phyloP scores from a whole-genome alignment of 2,329 filamentous ascomycete species.

The Ascochyta pisi region DNA sequence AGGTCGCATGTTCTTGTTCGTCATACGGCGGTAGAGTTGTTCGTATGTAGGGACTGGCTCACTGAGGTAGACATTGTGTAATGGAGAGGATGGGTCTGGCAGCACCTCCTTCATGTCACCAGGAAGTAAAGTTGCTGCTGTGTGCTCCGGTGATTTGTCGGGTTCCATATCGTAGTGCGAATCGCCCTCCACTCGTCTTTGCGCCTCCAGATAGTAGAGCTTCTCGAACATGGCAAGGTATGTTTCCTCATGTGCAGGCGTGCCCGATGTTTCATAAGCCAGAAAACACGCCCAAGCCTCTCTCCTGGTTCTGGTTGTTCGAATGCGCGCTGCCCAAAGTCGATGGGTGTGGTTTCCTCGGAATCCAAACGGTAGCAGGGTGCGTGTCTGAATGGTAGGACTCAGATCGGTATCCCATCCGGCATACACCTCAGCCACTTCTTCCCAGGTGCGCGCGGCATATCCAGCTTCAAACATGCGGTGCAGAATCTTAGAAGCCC shows the following conservation, averaged over 20 bases:
- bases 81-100: slow-evolving; percentile 63
- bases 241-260: slow-evolving; percentile 50
- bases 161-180: slow-evolving; percentile 10
- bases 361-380: slow-evolving; percentile 42
- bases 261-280: slow-evolving; percentile 57
- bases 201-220: slow-evolving; percentile 50
- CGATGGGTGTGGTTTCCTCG: slow-evolving; percentile 3
- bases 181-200: slow-evolving; percentile 8
- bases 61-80: slow-evolving; percentile 71
- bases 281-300: slow-evolving; percentile 72
- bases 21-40: slow-evolving; percentile 68
- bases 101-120: slow-evolving; percentile 66
- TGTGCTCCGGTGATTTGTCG: slow-evolving; percentile 2
- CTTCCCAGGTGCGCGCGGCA: slow-evolving; percentile 58
- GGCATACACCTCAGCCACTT: slow-evolving; percentile 60
- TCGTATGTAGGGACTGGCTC: slow-evolving; percentile 65
- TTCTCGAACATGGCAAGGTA: slow-evolving; percentile 66
- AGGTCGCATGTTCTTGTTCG: slow-evolving; percentile 57
- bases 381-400: slow-evolving; percentile 67
- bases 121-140: slow-evolving; percentile 51
- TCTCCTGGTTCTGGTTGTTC: slow-evolving; percentile 65
- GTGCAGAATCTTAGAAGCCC: slow-evolving; percentile 61
- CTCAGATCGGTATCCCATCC: slow-evolving; percentile 70
- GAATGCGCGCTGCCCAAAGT: slow-evolving; percentile 64
- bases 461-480: slow-evolving; percentile 69